Base-by-base conservation (phyloP, 257 asterid species). In the Echium plantagineum region DNA sequence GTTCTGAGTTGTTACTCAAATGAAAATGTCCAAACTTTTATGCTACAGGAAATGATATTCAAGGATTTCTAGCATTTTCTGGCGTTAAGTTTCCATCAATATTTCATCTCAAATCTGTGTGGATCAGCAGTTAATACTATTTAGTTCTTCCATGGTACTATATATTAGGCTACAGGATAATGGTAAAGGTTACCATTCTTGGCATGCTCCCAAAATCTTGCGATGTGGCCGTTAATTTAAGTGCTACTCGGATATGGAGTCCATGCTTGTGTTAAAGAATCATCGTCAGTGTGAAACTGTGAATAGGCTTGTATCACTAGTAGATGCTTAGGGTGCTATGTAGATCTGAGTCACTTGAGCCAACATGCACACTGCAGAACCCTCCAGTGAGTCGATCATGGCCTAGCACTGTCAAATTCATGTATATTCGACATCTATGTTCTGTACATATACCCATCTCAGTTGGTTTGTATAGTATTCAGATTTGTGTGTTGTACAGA, bases 41-140 rank as follows among this genome's bases (percentile, higher is more conserved):
- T 63, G 65, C 51, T 63, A 66, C 84, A 86, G 95, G 90, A 81
- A 65, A 86, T 86, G 95, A 59, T 75, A 51, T 83, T 80, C 21
- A 85, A 84, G 75, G 67, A 70, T 79, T 74, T 65, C 38, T 65
- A 79, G 75, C 58, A 57, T 16, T 59, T 28, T 48, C 58, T 3
- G 46, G 16, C 59, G 17, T 18, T 26, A 63, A 62, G 54, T 16
- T 18, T 31, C 51, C 62, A 51, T 9, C 58, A 60, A 38, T 48
- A 22, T 10, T 66, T 28, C 16, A 22, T 71, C 57, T 21, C 52
- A 21, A 35, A 12, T 61, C 70, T 21, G 59, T 57, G 61, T 62
- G 59, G 7, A 66, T 63, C 17, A 28, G 58, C 20, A 38, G 21
- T 20, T 52, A 53, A 53, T 8, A 19, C 19, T 9, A 3, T 53